These are phyloP conservation scores for Russula virescens DNA, from an alignment of 768 basidiomycete species.

Conservation along the genomic window DNA sequence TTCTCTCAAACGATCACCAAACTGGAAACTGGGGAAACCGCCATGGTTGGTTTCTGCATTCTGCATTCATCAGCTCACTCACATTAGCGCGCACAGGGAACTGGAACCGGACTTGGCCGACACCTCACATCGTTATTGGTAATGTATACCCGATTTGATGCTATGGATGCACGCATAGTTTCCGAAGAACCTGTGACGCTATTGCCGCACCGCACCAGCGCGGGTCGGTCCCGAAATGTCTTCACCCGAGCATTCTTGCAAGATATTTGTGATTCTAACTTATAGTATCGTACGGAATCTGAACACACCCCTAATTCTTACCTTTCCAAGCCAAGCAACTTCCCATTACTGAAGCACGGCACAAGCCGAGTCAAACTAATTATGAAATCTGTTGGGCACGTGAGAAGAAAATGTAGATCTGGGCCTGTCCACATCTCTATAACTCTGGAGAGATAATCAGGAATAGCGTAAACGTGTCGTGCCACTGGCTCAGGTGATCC, in stretches of 20 bases:
- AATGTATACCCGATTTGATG: background rate
- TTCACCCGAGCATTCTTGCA: background rate
- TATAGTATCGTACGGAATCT: background rate
- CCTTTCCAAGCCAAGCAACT: no score
- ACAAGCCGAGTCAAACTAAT: background rate
- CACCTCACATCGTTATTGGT: background rate
- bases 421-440: no score
- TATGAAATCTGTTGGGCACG: background rate
- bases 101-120: no score
- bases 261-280: background rate
- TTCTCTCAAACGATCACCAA: no score
- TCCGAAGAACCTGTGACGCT: background rate
- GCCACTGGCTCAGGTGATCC: no score
- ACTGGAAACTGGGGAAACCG: no score
- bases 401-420: background rate
- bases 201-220: background rate
- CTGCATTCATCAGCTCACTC: no score
- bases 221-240: background rate
- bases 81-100: no score
- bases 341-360: background rate
- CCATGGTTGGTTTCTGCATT: no score
- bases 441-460: background rate
- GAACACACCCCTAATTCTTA: background rate
- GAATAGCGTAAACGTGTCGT: background rate
- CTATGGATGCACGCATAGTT: no score